Evolutionary conservation across 1,139 yeast species (phyloP).

Genomic region (Pichia sp.): DNA sequence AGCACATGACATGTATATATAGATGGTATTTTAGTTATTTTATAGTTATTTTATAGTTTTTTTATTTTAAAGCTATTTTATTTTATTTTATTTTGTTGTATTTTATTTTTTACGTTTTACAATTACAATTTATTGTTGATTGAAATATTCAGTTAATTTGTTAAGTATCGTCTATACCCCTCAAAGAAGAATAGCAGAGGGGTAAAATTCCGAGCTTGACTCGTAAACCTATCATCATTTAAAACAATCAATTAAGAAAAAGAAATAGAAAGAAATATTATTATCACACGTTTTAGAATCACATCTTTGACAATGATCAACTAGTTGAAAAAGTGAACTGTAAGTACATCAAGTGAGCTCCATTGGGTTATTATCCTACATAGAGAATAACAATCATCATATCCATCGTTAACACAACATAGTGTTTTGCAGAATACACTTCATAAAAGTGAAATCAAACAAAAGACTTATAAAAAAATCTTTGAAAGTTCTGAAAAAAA

Average conservation of each 20-base stretch:
- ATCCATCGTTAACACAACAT: conserved; percentile 19
- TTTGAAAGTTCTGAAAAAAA: not conserved
- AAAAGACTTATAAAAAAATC: not conserved
- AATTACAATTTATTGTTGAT: not conserved
- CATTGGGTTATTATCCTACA: conserved; percentile 21
- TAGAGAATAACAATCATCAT: conserved; percentile 20
- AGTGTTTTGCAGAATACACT: conserved; percentile 21
- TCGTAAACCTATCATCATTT: conserved; percentile 18
- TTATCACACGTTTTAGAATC: conserved; percentile 4
- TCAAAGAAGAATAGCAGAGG: conserved; percentile 17
- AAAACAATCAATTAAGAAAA: not conserved
- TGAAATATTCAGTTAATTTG: conserved; percentile 6
- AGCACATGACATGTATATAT: not conserved
- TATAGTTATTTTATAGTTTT: not conserved
- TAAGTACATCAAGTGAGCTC: conserved; percentile 23
- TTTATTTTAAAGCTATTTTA: too few species aligned
- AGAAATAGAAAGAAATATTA: not conserved
- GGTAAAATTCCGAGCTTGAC: conserved; percentile 24
- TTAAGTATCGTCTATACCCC: conserved; percentile 20
- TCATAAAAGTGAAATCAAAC: conserved; percentile 10
- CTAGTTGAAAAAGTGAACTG: conserved; percentile 10
- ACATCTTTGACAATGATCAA: conserved; percentile 19
- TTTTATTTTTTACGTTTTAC: not conserved
- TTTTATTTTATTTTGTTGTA: too few species aligned
- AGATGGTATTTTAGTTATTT: not conserved